Evolutionary conservation across 306 rosid species (phyloP).

Genomic region (Herpetospermum pedunculosum): DNA sequence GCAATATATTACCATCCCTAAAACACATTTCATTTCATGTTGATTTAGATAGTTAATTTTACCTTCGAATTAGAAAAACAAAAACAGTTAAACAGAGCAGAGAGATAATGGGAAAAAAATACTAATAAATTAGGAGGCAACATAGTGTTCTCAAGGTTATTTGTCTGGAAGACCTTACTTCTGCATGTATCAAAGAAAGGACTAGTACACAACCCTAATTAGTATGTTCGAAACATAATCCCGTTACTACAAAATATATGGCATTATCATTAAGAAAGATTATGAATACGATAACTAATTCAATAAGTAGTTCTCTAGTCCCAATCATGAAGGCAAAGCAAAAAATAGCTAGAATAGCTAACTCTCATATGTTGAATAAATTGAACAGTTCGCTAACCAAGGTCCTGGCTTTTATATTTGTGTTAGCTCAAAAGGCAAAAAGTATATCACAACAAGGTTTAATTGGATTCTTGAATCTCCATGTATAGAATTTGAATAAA

Average conservation of each 20-base stretch:
- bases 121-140: background rate
- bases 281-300: background rate
- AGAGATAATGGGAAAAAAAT: background rate
- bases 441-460: background rate
- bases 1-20: background rate
- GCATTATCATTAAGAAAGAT: background rate
- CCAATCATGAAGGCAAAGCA: background rate
- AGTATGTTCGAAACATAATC: background rate
- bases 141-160: background rate
- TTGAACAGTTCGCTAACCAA: background rate
- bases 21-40: background rate
- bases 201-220: background rate
- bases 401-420: background rate
- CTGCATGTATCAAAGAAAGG: background rate
- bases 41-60: background rate
- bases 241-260: background rate
- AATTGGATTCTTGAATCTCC: background rate
- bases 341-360: background rate
- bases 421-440: background rate
- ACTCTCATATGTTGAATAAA: background rate
- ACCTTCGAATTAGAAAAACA: background rate
- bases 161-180: background rate
- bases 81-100: background rate
- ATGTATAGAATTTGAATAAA: constrained; percentile 7
- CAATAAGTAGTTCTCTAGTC: background rate